Evolutionary conservation across 2,329 filamentous ascomycete genomes (phyloP), one percentile per base, ranked within the genome.

Genomic region (Diaporthe aspalathi): DNA sequence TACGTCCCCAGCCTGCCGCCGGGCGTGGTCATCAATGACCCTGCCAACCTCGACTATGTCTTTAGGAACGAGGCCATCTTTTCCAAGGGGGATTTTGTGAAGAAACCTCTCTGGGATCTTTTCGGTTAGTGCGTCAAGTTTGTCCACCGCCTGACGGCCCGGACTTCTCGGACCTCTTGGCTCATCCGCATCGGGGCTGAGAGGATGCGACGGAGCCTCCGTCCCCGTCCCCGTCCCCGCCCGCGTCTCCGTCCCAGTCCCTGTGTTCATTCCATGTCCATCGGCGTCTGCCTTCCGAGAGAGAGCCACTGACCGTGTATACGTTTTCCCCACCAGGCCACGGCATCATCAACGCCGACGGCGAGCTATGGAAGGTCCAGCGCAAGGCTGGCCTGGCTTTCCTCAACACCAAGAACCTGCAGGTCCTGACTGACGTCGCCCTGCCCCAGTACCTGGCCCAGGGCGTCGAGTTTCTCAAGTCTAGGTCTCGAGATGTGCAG

Each of bases 281-380:
- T 32, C 43, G 29, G n/a, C 45, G n/a, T 35, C 5, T 50, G 12
- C 29, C 45, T 27, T 38, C 22, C 12, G 16, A 50, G 5, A 24
- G 40, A 60, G 32, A n/a, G 22, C 20, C 24, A 20, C 45, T 62
- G 29, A 52, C 43, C 20, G 8, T 35, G 29, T 17, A 8, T 49
- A 27, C 11, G 35, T 24, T 24, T 29, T 17, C 52, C 4, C 12
- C 20, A 29, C 24, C 8, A 87, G 85, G 88, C 1, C 84, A 89
- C 74, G 90, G 90, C 32, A 92, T 92, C 74, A 91, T 92, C 79
- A 92, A 92, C 74, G 86, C 87, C 32, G 90, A 91, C 72, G 90
- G 90, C 50, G 87, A 90, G 27, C 76, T 89, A 29, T 92, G 90
- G 90, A 87, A 84, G 72, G 80, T 87, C 1, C 90, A 92, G 81